Evolutionary conservation across 768 basidiomycete genomes (phyloP).

Genomic region (Holtermannia corniformis): DNA sequence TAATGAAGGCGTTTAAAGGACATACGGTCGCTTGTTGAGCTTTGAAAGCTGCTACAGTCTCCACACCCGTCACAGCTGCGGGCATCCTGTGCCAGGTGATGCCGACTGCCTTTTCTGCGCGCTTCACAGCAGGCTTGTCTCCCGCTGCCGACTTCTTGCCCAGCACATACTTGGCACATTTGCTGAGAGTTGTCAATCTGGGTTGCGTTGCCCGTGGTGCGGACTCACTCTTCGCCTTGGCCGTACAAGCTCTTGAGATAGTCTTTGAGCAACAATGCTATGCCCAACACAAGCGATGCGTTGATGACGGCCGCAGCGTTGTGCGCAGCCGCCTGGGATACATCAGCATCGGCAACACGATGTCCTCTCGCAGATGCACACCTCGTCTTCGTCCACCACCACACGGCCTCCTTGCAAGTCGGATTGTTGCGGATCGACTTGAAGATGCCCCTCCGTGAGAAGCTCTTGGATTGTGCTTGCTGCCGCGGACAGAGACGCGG

Average conservation of each 20-base stretch:
- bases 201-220: conserved; percentile 2
- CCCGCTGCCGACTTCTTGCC: conserved; percentile 86
- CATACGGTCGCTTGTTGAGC: conserved; percentile 59
- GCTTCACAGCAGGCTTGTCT: conserved; percentile 64
- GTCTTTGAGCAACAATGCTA: conserved; percentile 77
- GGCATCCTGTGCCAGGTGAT: conserved; percentile 68
- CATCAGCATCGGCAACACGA: too few species aligned
- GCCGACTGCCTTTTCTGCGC: conserved; percentile 51
- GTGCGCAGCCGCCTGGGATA: too few species aligned
- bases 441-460: conserved; percentile 74
- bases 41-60: conserved; percentile 55
- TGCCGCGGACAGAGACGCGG: conserved; percentile 41
- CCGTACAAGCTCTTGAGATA: conserved; percentile 75
- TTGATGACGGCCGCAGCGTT: conserved; percentile 18
- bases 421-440: conserved; percentile 43
- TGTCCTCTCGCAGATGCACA: conserved; percentile 4
- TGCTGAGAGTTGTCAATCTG: conserved; percentile 48
- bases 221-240: conserved; percentile 80
- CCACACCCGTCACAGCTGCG: conserved; percentile 51
- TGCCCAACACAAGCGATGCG: conserved; percentile 62
- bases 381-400: conserved; percentile 3
- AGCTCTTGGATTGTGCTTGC: conserved; percentile 63
- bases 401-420: conserved; percentile 2
- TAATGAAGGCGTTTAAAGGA: too few species aligned
- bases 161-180: conserved; percentile 76